phyloP scores from a whole-genome alignment of 2,329 filamentous ascomycete species.

The Metarhizium sp. region DNA sequence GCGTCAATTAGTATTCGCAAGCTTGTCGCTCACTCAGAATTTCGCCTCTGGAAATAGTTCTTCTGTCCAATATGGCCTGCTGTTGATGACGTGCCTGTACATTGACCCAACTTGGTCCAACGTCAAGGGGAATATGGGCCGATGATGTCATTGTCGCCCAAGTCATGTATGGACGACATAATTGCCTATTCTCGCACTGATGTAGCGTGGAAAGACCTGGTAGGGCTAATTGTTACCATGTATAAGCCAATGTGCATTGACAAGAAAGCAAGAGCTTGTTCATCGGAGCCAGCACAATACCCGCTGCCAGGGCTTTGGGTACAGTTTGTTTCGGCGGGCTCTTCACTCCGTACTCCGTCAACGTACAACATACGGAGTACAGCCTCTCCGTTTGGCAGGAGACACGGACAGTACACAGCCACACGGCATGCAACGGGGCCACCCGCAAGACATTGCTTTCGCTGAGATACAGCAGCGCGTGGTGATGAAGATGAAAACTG shows the following conservation, averaged over 20 bases:
- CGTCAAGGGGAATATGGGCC: neutral
- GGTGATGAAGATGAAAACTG: too few relatives aligned
- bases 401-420: constrained; percentile 6
- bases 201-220: too few relatives aligned
- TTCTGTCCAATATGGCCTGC: neutral
- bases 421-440: constrained; percentile 10
- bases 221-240: too few relatives aligned
- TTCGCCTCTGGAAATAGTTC: too few relatives aligned
- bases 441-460: constrained; percentile 6
- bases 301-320: neutral
- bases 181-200: neutral
- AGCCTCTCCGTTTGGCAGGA: too few relatives aligned
- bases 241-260: neutral
- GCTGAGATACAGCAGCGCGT: neutral
- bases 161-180: neutral
- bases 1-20: too few relatives aligned
- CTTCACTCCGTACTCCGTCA: too few relatives aligned
- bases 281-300: neutral
- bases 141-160: neutral
- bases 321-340: neutral
- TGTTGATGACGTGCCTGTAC: neutral
- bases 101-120: neutral
- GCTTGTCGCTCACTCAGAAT: too few relatives aligned
- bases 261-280: neutral
- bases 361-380: neutral